Conservation (phyloP, 2,329 filamentous ascomycete species). For the Phaeosphaeriaceae sp. region DNA sequence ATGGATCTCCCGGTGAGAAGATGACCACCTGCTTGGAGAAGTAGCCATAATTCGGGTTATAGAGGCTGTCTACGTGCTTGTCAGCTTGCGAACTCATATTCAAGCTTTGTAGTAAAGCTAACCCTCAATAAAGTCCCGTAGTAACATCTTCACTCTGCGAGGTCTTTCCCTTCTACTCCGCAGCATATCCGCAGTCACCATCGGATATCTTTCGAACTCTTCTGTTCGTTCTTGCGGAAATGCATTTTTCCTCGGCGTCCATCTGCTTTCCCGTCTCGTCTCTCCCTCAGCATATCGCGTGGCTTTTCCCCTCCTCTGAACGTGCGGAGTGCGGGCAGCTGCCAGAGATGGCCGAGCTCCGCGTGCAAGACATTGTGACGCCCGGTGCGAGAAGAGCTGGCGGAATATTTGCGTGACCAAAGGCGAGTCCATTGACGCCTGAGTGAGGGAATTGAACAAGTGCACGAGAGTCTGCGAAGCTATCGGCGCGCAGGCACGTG, state of each 20-base stretch:
- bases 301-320: constrained; percentile 40
- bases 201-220: constrained; percentile 82
- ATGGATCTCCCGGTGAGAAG: constrained; percentile 90
- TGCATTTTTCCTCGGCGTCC: constrained; percentile 83
- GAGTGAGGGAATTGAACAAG: constrained; percentile 11
- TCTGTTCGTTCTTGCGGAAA: constrained; percentile 78
- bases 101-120: constrained; percentile 9
- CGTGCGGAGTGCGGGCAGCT: constrained; percentile 41
- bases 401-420: constrained; percentile 80
- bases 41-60: constrained; percentile 94
- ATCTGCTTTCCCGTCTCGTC: constrained; percentile 70
- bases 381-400: constrained; percentile 80
- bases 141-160: constrained; percentile 91
- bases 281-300: constrained; percentile 38
- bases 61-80: constrained; percentile 74
- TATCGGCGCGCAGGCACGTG: constrained; percentile 29
- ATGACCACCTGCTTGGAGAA: constrained; percentile 97
- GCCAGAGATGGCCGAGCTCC: constrained; percentile 48
- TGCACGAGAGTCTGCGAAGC: constrained; percentile 21
- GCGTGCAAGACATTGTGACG: constrained; percentile 61
- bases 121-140: constrained; percentile 97
- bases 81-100: constrained; percentile 15
- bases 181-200: constrained; percentile 83
- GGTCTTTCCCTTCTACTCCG: constrained; percentile 77
- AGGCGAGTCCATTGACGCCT: constrained; percentile 76